Evolutionary conservation across 495 filamentous ascomycete species (phyloP).

Genomic region (Penicillium paxilli): DNA sequence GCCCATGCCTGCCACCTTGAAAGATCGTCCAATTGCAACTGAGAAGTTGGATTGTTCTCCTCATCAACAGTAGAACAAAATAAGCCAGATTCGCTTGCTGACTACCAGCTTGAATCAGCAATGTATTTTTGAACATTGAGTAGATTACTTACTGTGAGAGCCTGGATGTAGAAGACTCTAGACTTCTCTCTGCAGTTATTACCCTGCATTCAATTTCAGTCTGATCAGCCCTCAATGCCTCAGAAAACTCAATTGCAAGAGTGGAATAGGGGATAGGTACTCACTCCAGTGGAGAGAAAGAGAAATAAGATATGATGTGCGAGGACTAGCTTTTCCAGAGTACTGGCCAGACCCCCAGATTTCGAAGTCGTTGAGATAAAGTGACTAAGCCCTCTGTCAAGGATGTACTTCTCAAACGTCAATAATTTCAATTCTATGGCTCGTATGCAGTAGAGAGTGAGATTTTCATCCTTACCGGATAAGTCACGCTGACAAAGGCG

Average conservation of each 20-base stretch:
- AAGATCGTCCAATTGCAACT: neutral
- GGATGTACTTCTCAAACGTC: neutral
- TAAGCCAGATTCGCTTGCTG: slow-evolving; percentile 2
- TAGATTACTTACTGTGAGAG: neutral
- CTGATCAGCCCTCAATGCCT: too few species aligned
- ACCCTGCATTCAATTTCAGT: slow-evolving; percentile 1
- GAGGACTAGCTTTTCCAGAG: slow-evolving; percentile 1
- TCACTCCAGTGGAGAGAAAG: slow-evolving; percentile 9
- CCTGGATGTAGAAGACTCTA: neutral
- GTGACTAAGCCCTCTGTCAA: neutral
- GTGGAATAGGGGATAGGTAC: neutral
- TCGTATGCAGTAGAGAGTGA: neutral
- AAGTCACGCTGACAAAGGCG: slow-evolving; percentile 1
- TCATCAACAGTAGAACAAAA: slow-evolving; percentile 4
- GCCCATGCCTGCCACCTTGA: slow-evolving; percentile 7
- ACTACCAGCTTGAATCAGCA: neutral
- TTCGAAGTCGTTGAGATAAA: neutral
- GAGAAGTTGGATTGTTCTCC: neutral
- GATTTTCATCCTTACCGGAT: slow-evolving; percentile 8
- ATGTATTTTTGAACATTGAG: neutral
- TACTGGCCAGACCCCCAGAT: neutral
- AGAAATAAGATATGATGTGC: slow-evolving; percentile 9
- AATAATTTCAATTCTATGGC: neutral
- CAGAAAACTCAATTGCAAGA: too few species aligned
- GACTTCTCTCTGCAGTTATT: slow-evolving; percentile 1